Evolutionary conservation across 148 eudicot species (phyloP).

Genomic region (Agrostemma githago): DNA sequence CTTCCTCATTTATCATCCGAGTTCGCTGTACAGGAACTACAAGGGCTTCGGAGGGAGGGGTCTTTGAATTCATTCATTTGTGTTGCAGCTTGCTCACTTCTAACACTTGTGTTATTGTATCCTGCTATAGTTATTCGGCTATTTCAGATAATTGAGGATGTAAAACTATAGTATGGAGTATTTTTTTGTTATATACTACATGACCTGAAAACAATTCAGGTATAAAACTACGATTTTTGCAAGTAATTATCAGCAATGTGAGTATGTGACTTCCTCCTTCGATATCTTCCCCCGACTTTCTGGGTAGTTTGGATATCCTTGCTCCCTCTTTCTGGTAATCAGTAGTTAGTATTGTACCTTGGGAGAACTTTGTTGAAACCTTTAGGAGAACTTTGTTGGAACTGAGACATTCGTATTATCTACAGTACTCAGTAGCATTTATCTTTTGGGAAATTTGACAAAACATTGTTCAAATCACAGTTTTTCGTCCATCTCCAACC

Average conservation of each 20-base stretch:
- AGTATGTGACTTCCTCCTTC: not conserved
- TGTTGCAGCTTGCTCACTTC: constrained; percentile 10
- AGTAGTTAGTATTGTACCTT: not conserved
- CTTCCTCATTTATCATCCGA: constrained; percentile 20
- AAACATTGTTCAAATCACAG: not conserved
- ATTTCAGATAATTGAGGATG: constrained; percentile 21
- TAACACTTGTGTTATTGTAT: constrained; percentile 25
- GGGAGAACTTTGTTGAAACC: not conserved
- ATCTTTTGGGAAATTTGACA: not conserved
- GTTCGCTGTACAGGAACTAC: constrained; percentile 13
- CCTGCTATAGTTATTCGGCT: constrained; percentile 16
- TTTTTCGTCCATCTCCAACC: no score
- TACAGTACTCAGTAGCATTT: not conserved
- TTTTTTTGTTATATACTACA: not conserved
- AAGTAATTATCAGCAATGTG: constrained; percentile 19
- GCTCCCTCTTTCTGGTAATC: not conserved
- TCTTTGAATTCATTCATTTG: constrained; percentile 28
- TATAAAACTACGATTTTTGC: constrained; percentile 21
- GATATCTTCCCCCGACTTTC: not conserved
- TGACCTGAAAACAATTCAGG: constrained; percentile 14
- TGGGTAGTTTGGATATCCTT: not conserved
- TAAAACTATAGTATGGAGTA: not conserved
- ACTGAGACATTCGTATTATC: not conserved
- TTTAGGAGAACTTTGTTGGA: not conserved
- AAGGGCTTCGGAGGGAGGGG: constrained; percentile 17